These are phyloP conservation scores for Syzygium aqueum DNA, from an alignment of 345 rosid species.

Conservation along the genomic window DNA sequence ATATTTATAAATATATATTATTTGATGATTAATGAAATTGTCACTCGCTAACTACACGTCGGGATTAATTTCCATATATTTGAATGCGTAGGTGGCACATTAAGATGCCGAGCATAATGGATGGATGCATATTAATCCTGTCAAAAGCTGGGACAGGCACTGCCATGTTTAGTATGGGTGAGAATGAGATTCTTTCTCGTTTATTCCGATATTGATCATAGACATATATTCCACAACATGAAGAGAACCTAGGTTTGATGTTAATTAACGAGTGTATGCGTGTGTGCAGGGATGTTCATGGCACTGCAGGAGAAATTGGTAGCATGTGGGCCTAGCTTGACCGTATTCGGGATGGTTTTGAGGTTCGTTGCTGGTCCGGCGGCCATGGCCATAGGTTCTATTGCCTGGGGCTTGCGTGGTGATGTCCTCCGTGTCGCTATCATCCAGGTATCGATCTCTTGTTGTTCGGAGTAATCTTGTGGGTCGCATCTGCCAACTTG, in stretches of 20 bases:
- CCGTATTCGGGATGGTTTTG: slow-evolving; percentile 30
- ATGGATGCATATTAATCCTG: slow-evolving; percentile 69
- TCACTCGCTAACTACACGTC: background rate
- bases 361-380: slow-evolving; percentile 36
- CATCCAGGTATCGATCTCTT: slow-evolving; percentile 19
- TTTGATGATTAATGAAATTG: background rate
- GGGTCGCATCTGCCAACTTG: background rate
- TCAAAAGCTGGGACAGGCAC: slow-evolving; percentile 93
- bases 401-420: slow-evolving; percentile 26
- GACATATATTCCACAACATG: background rate
- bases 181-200: background rate
- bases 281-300: slow-evolving; percentile 71
- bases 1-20: background rate
- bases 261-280: background rate
- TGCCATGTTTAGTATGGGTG: slow-evolving; percentile 96
- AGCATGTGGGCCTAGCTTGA: slow-evolving; percentile 59
- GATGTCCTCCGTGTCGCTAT: slow-evolving; percentile 31
- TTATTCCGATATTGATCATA: background rate
- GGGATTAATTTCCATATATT: background rate
- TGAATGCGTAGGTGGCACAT: slow-evolving; percentile 52
- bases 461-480: background rate
- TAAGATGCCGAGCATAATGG: slow-evolving; percentile 70
- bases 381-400: slow-evolving; percentile 29
- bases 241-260: background rate
- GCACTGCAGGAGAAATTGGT: slow-evolving; percentile 72